Base-by-base conservation (phyloP, 441 rosid genomes). In the Hypseocharis bilobata region DNA sequence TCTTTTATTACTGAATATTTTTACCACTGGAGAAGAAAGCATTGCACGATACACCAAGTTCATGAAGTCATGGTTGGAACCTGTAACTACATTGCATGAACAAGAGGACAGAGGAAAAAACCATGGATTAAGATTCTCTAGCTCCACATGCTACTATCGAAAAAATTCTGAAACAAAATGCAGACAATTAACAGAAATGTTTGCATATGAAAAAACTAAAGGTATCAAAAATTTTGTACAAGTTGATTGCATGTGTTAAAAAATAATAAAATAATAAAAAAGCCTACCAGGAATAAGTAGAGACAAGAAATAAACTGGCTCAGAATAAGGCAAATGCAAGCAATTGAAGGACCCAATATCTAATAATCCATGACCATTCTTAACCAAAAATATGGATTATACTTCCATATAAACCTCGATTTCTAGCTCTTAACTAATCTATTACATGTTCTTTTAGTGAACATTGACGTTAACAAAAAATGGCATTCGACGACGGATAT, bases 1-100 rank as follows among this genome's bases (percentile, higher is more conserved):
- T n/a, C n/a, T n/a, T n/a, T n/a, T n/a, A n/a, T n/a, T n/a, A n/a
- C n/a, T n/a, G n/a, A n/a, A n/a, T n/a, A n/a, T n/a, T n/a, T n/a
- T 66, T 89, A 92, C 98, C 96, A 89, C 91, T 40, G 96, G 94
- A 74, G 98, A 92, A 44, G 98, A 89, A 64, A 92, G 74, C 75
- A 89, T 89, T 22, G 81, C 85, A 62, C 91, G 87, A 72, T 85
- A 89, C 32, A 77, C 74, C 40, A 87, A 77, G 70, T 67, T 84
- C 75, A 45, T 77, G 72, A 86, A 89, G 72, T 85, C 80, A 62
- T 86, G 96, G 83, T 92, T 92, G 58, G 96, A 88, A 49, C 96
- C 93, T 6, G 96, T 93, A 26, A 68, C 76, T 3, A 89, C 70
- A 76, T 82, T 81, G 66, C 92, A 83, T 13, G 70, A 29, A 73